Percentiles rank a stretch among this genome's conserved stretches.
phyloP scores from a whole-genome alignment of 768 basidiomycete species.

The Lactifluus piperatus region DNA sequence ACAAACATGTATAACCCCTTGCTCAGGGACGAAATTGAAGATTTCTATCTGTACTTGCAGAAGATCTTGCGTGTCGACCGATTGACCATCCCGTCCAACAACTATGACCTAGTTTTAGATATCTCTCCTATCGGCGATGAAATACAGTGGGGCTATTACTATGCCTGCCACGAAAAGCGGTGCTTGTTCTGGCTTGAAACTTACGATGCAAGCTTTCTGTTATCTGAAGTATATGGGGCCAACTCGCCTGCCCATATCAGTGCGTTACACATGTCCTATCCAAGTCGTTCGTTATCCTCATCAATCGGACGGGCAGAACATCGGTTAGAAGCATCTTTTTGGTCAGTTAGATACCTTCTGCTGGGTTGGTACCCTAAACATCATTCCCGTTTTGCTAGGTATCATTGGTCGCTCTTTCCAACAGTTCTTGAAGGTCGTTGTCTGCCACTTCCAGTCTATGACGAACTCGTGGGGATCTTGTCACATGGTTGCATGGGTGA shows the following conservation, averaged over 20 bases:
- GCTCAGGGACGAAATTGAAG: conserved; percentile 28
- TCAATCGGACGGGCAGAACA: conserved; percentile 14
- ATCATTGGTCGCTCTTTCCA: conserved; percentile 25
- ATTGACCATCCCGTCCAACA: conserved; percentile 14
- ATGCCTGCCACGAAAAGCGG: conserved; percentile 38
- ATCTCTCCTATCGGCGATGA: conserved; percentile 25
- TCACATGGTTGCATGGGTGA: conserved; percentile 34
- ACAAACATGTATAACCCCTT: conserved; percentile 36
- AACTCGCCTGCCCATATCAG: conserved; percentile 12
- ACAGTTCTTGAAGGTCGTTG: conserved; percentile 2
- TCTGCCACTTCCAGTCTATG: conserved; percentile 15
- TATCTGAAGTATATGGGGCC: conserved; percentile 19
- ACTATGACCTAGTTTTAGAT: conserved; percentile 17
- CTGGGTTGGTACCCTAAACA: background rate
- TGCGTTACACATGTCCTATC: background rate
- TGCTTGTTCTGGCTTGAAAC: conserved; percentile 46
- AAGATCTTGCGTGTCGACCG: conserved; percentile 9
- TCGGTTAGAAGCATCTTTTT: conserved; percentile 22
- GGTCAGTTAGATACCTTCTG: conserved; percentile 9
- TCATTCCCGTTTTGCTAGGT: conserved; percentile 16
- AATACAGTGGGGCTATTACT: conserved; percentile 36
- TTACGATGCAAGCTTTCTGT: conserved; percentile 30
- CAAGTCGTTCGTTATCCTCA: background rate
- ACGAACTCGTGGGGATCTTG: conserved; percentile 32
- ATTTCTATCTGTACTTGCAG: conserved; percentile 19